Base-by-base conservation (phyloP, 139 green algal species). In the Coelastrella sp. region DNA sequence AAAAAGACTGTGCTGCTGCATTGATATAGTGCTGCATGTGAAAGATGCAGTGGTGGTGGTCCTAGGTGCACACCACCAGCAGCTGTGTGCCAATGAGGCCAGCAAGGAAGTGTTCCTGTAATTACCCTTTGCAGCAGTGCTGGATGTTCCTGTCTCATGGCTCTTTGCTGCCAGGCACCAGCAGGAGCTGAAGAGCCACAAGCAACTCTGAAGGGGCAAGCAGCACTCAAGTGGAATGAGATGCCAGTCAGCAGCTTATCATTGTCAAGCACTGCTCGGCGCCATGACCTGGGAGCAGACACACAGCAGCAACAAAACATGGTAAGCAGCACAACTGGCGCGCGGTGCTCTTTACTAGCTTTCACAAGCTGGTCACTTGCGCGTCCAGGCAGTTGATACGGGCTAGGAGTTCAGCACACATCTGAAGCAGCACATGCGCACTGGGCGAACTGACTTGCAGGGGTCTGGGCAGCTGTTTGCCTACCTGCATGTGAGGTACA, bases 71-170 rank as follows among this genome's bases (percentile, higher is more conserved):
- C n/a, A n/a, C n/a, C n/a, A n/a, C n/a, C n/a, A n/a, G n/a, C n/a
- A n/a, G n/a, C n/a, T n/a, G n/a, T n/a, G n/a, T n/a, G n/a, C n/a
- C n/a, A n/a, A n/a, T n/a, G n/a, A n/a, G n/a, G n/a, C n/a, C n/a
- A n/a, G n/a, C n/a, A n/a, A n/a, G n/a, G n/a, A n/a, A n/a, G n/a
- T n/a, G n/a, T n/a, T n/a, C n/a, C n/a, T n/a, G n/a, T n/a, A 6
- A 71, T 73, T 61, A 90, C 86, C 75, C 75, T 64, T 23, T 73
- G n/a, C 22, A 90, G 86, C 74, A 90, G n/a, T n/a, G n/a, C n/a
- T n/a, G n/a, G n/a, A n/a, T n/a, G n/a, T n/a, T n/a, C n/a, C 14
- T 87, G 32, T 61, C 57, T 60, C 5, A 54, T 32, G 54, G 75
- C 59, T 78, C 4, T 56, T 10, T 65, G 59, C 32, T 78, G 83